These are phyloP conservation scores for Xenoacremonium recifei DNA, from an alignment of 2,329 filamentous ascomycete species.

Conservation along the genomic window DNA sequence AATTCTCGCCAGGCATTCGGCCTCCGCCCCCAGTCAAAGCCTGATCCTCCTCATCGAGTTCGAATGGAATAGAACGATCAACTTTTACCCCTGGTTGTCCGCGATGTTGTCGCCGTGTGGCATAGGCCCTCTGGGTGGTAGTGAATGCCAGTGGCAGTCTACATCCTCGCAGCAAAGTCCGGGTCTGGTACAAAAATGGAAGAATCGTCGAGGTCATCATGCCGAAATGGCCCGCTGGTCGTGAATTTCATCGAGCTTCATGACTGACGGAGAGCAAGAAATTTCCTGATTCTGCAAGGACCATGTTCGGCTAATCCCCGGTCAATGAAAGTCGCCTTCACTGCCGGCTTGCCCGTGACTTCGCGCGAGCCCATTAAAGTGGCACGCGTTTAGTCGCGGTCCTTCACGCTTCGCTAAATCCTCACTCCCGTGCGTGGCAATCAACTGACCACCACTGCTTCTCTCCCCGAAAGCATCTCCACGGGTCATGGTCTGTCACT, in stretches of 20 bases:
- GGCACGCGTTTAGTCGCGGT: slow-evolving; percentile 15
- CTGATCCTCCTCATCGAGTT: slow-evolving; percentile 45
- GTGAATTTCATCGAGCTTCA: background rate
- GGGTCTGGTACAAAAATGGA: slow-evolving; percentile 72
- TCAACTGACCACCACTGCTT: background rate
- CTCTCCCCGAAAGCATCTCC: background rate
- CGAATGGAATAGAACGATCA: slow-evolving; percentile 52
- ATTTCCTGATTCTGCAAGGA: too few species aligned
- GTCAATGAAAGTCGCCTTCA: background rate
- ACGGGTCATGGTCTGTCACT: too few species aligned
- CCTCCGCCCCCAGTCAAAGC: slow-evolving; percentile 14
- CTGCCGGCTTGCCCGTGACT: slow-evolving; percentile 26
- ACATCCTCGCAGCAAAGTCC: slow-evolving; percentile 45
- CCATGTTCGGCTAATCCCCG: too few species aligned
- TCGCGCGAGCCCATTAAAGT: slow-evolving; percentile 29
- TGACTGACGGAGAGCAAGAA: too few species aligned
- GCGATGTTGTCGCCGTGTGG: slow-evolving; percentile 7
- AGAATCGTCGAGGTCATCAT: slow-evolving; percentile 51
- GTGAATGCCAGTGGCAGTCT: slow-evolving; percentile 23
- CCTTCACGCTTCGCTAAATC: slow-evolving; percentile 16
- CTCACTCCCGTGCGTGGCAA: too few species aligned
- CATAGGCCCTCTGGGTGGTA: slow-evolving; percentile 17
- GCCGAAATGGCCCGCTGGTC: background rate
- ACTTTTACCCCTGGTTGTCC: slow-evolving; percentile 8
- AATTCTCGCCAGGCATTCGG: slow-evolving; percentile 24